These are phyloP conservation scores for Dendrobium catenatum DNA, from an alignment of 106 monocot species.

Conservation along the genomic window DNA sequence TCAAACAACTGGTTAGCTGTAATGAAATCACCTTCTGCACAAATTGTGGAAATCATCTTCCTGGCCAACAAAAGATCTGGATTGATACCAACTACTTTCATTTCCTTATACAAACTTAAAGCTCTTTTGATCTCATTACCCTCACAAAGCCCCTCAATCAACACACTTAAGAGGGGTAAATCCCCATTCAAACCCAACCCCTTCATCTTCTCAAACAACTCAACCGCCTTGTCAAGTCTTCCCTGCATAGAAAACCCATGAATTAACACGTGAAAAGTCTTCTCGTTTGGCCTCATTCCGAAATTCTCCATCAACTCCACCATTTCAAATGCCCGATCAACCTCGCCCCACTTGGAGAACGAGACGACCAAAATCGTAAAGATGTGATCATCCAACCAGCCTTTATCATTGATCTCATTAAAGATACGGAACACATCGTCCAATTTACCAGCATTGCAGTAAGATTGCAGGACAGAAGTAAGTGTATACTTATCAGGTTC, in stretches of 20 bases:
- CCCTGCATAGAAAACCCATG: constrained; percentile 58
- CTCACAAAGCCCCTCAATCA: constrained; percentile 61
- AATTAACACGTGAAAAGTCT: constrained; percentile 50
- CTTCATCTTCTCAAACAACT: constrained; percentile 68
- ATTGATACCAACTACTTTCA: constrained; percentile 40
- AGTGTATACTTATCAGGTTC: constrained; percentile 66
- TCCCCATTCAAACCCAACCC: constrained; percentile 42
- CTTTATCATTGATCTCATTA: constrained; percentile 30
- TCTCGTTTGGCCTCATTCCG: constrained; percentile 42
- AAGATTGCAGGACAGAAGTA: constrained; percentile 53
- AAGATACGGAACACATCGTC: constrained; percentile 38
- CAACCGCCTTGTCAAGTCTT: constrained; percentile 38
- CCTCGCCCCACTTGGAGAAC: constrained; percentile 70
- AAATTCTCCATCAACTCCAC: constrained; percentile 42
- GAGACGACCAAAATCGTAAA: constrained; percentile 52
- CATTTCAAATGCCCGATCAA: constrained; percentile 38
- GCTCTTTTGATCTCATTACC: constrained; percentile 36
- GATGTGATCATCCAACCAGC: constrained; percentile 61
- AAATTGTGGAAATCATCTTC: constrained; percentile 44
- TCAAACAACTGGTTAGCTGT: constrained; percentile 31
- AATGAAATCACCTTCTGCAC: constrained; percentile 33
- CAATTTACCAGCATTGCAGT: constrained; percentile 54
- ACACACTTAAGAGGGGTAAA: constrained; percentile 38
- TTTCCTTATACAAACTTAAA: constrained; percentile 42
- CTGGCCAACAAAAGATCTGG: constrained; percentile 42